phyloP scores from a whole-genome alignment of 257 asterid genomes.

The Linderniella brevidens region DNA sequence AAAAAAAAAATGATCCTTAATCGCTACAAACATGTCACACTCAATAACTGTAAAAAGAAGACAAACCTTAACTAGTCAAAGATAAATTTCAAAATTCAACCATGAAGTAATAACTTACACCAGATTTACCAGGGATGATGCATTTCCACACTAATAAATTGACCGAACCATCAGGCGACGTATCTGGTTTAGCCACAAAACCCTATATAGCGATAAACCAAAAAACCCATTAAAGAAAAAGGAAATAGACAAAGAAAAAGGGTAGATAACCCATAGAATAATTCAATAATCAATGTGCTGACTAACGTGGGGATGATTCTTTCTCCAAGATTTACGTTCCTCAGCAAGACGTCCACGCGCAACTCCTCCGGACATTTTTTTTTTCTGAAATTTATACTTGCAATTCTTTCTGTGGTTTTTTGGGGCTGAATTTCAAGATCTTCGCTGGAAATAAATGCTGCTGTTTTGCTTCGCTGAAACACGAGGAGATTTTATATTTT shows the following conservation, averaged over 20 bases:
- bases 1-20: too few species aligned
- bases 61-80: too few species aligned
- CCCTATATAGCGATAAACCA: constrained; percentile 25
- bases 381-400: background rate
- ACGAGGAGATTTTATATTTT: too few species aligned
- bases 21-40: too few species aligned
- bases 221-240: background rate
- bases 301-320: constrained; percentile 34
- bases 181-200: constrained; percentile 60
- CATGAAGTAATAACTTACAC: constrained; percentile 22
- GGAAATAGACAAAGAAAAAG: background rate
- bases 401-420: too few species aligned
- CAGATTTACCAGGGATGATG: constrained; percentile 51
- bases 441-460: too few species aligned
- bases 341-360: constrained; percentile 42
- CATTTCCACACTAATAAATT: constrained; percentile 64
- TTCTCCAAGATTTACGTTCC: constrained; percentile 44
- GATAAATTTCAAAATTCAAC: too few species aligned
- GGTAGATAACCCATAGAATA: background rate
- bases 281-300: background rate
- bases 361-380: constrained; percentile 29
- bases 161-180: constrained; percentile 42
- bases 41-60: too few species aligned
- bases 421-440: too few species aligned
- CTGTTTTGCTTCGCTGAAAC: too few species aligned